phyloP scores from a whole-genome alignment of 306 rosid species.

The Prunus dulcis region DNA sequence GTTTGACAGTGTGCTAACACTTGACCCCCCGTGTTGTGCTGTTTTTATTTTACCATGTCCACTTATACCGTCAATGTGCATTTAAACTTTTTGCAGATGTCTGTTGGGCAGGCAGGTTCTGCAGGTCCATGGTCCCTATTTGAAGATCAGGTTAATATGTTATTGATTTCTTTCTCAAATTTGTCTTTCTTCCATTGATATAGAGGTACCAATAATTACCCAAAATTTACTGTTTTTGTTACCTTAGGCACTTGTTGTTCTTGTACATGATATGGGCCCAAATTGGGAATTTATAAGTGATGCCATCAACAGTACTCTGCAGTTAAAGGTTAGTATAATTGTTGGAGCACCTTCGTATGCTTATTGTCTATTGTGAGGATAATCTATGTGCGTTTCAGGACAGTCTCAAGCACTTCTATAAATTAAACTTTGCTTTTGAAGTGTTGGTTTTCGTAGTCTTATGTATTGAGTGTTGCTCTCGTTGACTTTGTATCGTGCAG shows the following conservation, averaged over 20 bases:
- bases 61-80: slow-evolving; percentile 15
- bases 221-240: slow-evolving; percentile 11
- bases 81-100: slow-evolving; percentile 41
- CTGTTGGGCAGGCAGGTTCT: slow-evolving; percentile 72
- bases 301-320: slow-evolving; percentile 84
- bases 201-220: slow-evolving; percentile 12
- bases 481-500: slow-evolving; percentile 42
- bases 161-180: not conserved
- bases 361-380: not conserved
- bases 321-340: slow-evolving; percentile 61
- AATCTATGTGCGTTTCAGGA: not conserved
- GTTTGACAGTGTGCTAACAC: slow-evolving; percentile 14
- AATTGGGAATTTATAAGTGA: slow-evolving; percentile 99
- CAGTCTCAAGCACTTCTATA: not conserved
- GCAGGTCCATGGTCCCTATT: slow-evolving; percentile 90
- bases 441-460: slow-evolving; percentile 1
- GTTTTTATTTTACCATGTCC: not conserved
- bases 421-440: not conserved
- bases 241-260: slow-evolving; percentile 85
- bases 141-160: slow-evolving; percentile 86
- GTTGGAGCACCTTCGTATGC: not conserved
- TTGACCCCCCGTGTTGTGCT: slow-evolving; percentile 3
- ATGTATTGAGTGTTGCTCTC: slow-evolving; percentile 4
- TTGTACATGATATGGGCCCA: slow-evolving; percentile 99
- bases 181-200: not conserved